Conservation (phyloP, 2,329 filamentous ascomycete genomes). For the Colletotrichum tamarilloi region DNA sequence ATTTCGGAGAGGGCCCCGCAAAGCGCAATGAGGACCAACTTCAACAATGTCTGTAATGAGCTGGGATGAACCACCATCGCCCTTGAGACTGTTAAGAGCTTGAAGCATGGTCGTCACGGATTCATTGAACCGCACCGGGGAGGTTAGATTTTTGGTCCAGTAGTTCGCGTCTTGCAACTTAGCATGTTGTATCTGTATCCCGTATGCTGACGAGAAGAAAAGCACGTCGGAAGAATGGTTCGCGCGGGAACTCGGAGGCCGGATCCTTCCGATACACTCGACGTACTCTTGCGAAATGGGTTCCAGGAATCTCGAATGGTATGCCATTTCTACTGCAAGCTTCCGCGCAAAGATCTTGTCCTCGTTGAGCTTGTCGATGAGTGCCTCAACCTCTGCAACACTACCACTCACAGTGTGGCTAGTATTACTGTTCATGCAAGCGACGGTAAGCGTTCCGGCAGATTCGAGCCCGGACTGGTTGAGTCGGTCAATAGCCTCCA, state of each 20-base stretch:
- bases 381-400: constrained; percentile 52
- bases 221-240: constrained; percentile 44
- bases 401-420: constrained; percentile 64
- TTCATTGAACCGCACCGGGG: constrained; percentile 7
- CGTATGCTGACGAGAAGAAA: constrained; percentile 12
- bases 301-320: constrained; percentile 19
- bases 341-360: constrained; percentile 33
- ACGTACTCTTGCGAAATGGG: constrained; percentile 10
- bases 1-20: constrained; percentile 17
- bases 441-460: constrained; percentile 20
- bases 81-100: constrained; percentile 38
- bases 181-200: not conserved
- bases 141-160: constrained; percentile 13
- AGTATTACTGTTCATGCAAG: constrained; percentile 62
- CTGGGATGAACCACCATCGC: not conserved
- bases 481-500: constrained; percentile 40
- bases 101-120: not conserved
- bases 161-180: not conserved
- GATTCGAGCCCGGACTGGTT: constrained; percentile 20
- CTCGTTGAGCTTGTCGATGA: constrained; percentile 49
- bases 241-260: not conserved
- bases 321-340: constrained; percentile 18
- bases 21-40: constrained; percentile 21
- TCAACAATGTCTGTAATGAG: constrained; percentile 6
- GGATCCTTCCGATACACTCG: not conserved